Conservation (phyloP, 2,329 filamentous ascomycete genomes). For the Fusarium verticillioides region DNA sequence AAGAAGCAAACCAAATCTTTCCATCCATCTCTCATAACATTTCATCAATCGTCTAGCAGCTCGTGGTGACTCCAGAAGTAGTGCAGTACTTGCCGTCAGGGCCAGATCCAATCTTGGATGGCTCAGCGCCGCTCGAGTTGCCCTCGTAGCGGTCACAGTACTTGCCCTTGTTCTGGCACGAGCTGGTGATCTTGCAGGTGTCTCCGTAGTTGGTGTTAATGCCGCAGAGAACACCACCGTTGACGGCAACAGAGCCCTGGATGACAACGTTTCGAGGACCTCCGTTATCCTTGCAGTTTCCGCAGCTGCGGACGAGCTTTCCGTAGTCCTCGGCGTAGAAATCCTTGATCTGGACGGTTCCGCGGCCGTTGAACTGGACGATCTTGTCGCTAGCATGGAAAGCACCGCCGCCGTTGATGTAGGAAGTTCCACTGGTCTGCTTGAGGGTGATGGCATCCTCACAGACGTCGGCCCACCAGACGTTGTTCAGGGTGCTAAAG, state of each 20-base stretch:
- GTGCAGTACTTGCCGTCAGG: slow-evolving; percentile 39
- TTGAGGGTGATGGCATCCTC: slow-evolving; percentile 52
- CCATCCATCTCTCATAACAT: neutral
- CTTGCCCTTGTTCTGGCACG: slow-evolving; percentile 39
- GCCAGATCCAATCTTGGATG: slow-evolving; percentile 40
- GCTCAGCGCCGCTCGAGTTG: slow-evolving; percentile 37
- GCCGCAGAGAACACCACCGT: slow-evolving; percentile 40
- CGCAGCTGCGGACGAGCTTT: slow-evolving; percentile 62
- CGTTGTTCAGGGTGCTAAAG: slow-evolving; percentile 48
- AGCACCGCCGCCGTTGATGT: slow-evolving; percentile 49
- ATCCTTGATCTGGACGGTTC: slow-evolving; percentile 52
- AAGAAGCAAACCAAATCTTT: neutral
- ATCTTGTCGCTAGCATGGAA: slow-evolving; percentile 42
- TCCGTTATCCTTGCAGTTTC: slow-evolving; percentile 47
- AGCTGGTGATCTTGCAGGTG: slow-evolving; percentile 40
- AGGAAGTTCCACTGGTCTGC: slow-evolving; percentile 53
- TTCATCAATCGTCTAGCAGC: slow-evolving; percentile 24
- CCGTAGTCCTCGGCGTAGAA: slow-evolving; percentile 51
- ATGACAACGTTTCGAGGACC: slow-evolving; percentile 38
- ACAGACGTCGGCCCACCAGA: slow-evolving; percentile 55
- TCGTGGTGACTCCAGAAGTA: slow-evolving; percentile 11
- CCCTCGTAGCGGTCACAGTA: slow-evolving; percentile 36
- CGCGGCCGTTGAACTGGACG: slow-evolving; percentile 56
- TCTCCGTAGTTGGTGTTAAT: slow-evolving; percentile 45
- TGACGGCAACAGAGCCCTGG: slow-evolving; percentile 31